These are phyloP conservation scores for Saccharomyces hybrid DNA, from an alignment of 1,139 yeast genomes.

Conservation along the genomic window DNA sequence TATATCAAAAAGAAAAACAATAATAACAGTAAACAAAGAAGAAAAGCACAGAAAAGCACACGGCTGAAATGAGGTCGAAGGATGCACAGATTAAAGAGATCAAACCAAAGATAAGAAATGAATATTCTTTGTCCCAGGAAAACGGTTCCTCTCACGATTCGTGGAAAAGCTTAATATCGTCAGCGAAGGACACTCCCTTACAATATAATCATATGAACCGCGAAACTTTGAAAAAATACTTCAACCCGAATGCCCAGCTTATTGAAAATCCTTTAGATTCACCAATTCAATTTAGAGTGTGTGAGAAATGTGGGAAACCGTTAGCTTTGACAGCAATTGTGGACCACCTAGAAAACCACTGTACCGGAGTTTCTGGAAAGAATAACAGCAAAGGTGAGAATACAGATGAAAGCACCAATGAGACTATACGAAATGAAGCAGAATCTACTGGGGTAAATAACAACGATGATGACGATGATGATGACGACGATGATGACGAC, in stretches of 20 bases:
- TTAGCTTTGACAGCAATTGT: constrained; percentile 30
- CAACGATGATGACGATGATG: neutral
- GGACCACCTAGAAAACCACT: constrained; percentile 38
- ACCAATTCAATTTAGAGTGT: constrained; percentile 50
- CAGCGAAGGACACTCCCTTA: constrained; percentile 17
- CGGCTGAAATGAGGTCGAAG: neutral
- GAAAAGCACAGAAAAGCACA: neutral
- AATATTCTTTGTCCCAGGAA: constrained; percentile 6
- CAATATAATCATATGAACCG: constrained; percentile 13
- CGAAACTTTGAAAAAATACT: constrained; percentile 16
- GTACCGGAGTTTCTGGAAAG: constrained; percentile 10
- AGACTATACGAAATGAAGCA: constrained; percentile 29
- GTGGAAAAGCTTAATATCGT: constrained; percentile 23
- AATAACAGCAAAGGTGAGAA: neutral
- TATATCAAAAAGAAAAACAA: neutral
- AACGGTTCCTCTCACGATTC: neutral
- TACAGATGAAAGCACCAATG: constrained; percentile 9
- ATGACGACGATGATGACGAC: constrained; percentile 10
- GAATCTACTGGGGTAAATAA: constrained; percentile 2
- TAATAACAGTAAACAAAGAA: neutral
- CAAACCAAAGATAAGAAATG: constrained; percentile 13
- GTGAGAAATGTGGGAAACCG: constrained; percentile 61
- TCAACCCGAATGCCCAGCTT: constrained; percentile 19
- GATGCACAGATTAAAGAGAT: constrained; percentile 17
- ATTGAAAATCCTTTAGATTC: constrained; percentile 38